These are phyloP conservation scores for Gentiana dahurica DNA, from an alignment of 257 asterid species.

Conservation along the genomic window DNA sequence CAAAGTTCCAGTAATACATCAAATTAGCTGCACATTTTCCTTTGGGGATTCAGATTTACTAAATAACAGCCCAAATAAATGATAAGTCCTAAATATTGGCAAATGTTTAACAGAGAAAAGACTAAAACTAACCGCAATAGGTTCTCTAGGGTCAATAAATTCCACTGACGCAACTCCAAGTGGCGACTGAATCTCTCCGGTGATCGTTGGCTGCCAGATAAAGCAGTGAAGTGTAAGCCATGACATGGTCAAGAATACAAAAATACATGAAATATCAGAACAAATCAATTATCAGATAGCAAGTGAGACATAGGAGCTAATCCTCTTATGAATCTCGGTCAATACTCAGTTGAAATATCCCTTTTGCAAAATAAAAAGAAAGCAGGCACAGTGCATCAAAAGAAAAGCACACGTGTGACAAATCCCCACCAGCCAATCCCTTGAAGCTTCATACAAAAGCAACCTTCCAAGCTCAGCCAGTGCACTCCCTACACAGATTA, in stretches of 20 bases:
- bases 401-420: neutral
- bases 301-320: neutral
- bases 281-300: neutral
- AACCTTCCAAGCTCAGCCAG: constrained; percentile 99
- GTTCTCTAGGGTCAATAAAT: constrained; percentile 95
- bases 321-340: neutral
- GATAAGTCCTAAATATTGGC: neutral
- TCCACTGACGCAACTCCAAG: constrained; percentile 82
- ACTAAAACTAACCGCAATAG: constrained; percentile 61
- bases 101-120: neutral
- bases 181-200: constrained; percentile 90
- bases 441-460: constrained; percentile 86
- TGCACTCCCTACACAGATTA: constrained; percentile 49
- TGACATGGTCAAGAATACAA: neutral
- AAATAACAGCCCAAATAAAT: neutral
- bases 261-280: neutral
- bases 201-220: constrained; percentile 64
- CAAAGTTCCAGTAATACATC: no score
- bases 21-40: neutral
- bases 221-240: constrained; percentile 4
- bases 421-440: constrained; percentile 84
- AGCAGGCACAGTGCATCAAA: no score
- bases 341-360: no score
- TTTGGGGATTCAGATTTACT: neutral
- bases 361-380: neutral